Conservation (phyloP, 2,329 filamentous ascomycete species). For the Stemphylium lycopersici region DNA sequence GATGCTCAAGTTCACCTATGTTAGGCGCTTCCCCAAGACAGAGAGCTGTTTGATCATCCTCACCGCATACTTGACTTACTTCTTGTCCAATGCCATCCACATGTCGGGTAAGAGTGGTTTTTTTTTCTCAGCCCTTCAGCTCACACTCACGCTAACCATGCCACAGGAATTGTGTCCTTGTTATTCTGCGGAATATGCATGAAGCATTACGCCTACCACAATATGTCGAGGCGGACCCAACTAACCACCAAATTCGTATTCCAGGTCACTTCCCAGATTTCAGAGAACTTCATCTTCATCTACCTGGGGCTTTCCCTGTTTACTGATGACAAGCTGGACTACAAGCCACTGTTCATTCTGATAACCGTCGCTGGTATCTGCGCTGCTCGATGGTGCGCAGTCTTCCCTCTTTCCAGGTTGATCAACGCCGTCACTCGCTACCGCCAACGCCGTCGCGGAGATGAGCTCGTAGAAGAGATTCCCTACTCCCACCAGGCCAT, state of each 20-base stretch:
- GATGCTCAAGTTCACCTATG: conserved; percentile 90
- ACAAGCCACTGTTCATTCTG: conserved; percentile 94
- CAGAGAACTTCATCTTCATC: conserved; percentile 99
- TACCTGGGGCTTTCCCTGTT: conserved; percentile 95
- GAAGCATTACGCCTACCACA: conserved; percentile 99
- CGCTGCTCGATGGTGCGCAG: conserved; percentile 87
- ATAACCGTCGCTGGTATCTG: conserved; percentile 92
- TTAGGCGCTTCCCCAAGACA: conserved; percentile 91
- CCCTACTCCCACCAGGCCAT: conserved; percentile 98
- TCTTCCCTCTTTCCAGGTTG: conserved; percentile 86
- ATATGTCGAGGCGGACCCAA: conserved; percentile 97
- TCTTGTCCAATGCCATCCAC: conserved; percentile 93
- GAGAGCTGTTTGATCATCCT: conserved; percentile 94
- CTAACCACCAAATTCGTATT: conserved; percentile 98
- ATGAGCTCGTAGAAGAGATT: conserved; percentile 75
- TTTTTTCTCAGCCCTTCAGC: conserved; percentile 10
- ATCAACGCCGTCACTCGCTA: conserved; percentile 96
- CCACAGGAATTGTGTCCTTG: conserved; percentile 86
- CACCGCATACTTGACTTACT: conserved; percentile 95
- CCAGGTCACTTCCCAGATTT: conserved; percentile 90
- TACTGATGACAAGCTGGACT: conserved; percentile 84
- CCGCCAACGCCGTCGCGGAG: conserved; percentile 74
- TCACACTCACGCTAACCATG: conserved; percentile 16
- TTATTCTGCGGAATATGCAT: conserved; percentile 97
- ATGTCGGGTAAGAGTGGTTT: conserved; percentile 96